phyloP scores from a whole-genome alignment of 805 yeast genomes.

The Wickerhamiella spandovensis region DNA sequence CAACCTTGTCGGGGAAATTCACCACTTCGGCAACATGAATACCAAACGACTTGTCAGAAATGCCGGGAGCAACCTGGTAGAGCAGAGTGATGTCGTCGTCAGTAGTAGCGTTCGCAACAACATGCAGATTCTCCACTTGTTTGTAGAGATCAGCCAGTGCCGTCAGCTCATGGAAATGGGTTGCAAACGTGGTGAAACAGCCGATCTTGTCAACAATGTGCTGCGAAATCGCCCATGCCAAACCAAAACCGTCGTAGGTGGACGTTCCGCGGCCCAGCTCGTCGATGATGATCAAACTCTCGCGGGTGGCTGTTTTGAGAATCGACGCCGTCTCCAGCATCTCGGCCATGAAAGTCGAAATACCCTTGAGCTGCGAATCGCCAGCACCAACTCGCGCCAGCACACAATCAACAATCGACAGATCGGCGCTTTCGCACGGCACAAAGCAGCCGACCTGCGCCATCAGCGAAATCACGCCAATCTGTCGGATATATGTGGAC shows the following conservation, averaged over 20 bases:
- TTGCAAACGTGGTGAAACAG: slow-evolving; percentile 84
- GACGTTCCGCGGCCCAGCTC: slow-evolving; percentile 92
- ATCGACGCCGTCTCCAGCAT: slow-evolving; percentile 91
- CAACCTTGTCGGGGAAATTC: slow-evolving; percentile 78
- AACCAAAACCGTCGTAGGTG: slow-evolving; percentile 94
- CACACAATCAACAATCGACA: slow-evolving; percentile 79
- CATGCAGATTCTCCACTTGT: slow-evolving; percentile 68
- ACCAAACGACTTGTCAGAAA: slow-evolving; percentile 92
- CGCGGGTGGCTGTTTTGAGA: slow-evolving; percentile 59
- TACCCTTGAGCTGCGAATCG: slow-evolving; percentile 92
- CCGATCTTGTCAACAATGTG: slow-evolving; percentile 55
- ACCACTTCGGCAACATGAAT: slow-evolving; percentile 96
- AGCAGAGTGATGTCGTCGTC: slow-evolving; percentile 53
- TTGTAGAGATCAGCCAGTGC: slow-evolving; percentile 51
- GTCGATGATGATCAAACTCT: slow-evolving; percentile 78
- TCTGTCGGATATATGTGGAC: slow-evolving; percentile 64
- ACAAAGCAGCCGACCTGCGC: slow-evolving; percentile 68
- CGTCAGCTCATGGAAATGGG: slow-evolving; percentile 94
- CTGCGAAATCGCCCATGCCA: slow-evolving; percentile 94
- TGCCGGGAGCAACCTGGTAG: slow-evolving; percentile 93
- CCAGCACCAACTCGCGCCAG: slow-evolving; percentile 98
- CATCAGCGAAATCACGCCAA: slow-evolving; percentile 57
- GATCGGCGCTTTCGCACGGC: slow-evolving; percentile 66
- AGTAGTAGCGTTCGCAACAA: slow-evolving; percentile 75
- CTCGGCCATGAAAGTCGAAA: slow-evolving; percentile 93